Percentiles rank a stretch among this genome's conserved stretches.
Conservation (phyloP, 2,329 filamentous ascomycete species). For the Phyllosticta citribraziliensis region DNA sequence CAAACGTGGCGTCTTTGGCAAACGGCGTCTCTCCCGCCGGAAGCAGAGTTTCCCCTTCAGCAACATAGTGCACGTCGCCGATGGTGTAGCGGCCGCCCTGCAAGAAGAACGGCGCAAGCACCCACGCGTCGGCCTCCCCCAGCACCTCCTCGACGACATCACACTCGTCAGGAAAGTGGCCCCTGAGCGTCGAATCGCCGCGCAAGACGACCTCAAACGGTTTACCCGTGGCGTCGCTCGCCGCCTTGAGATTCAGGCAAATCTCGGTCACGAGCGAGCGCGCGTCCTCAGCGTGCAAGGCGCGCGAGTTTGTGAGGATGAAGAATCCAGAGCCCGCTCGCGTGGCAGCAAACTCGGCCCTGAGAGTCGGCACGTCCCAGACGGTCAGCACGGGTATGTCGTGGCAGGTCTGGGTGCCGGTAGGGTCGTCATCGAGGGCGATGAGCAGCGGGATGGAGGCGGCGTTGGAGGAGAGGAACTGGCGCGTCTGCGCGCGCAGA, state of each 20-base stretch:
- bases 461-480: conserved; percentile 14
- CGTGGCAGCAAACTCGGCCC: conserved; percentile 34
- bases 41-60: conserved; percentile 39
- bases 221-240: conserved; percentile 30
- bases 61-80: conserved; percentile 49
- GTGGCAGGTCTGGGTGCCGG: conserved; percentile 53
- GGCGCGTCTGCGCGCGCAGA: conserved; percentile 17
- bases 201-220: conserved; percentile 47
- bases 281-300: conserved; percentile 41
- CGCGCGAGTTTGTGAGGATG: conserved; percentile 51
- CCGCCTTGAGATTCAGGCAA: conserved; percentile 39
- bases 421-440: conserved; percentile 47
- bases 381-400: conserved; percentile 46
- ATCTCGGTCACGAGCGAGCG: conserved; percentile 41
- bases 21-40: conserved; percentile 47
- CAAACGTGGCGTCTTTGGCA: conserved; percentile 48
- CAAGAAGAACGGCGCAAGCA: conserved; percentile 50
- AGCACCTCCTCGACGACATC: conserved; percentile 43
- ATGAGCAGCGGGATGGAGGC: conserved; percentile 23
- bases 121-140: conserved; percentile 39
- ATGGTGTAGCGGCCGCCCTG: conserved; percentile 51
- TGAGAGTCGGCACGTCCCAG: conserved; percentile 40
- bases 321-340: conserved; percentile 42
- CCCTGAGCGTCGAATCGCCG: conserved; percentile 47
- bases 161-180: conserved; percentile 47